phyloP scores from a whole-genome alignment of 2,329 filamentous ascomycete species.

The Paecilomyces niveus region DNA sequence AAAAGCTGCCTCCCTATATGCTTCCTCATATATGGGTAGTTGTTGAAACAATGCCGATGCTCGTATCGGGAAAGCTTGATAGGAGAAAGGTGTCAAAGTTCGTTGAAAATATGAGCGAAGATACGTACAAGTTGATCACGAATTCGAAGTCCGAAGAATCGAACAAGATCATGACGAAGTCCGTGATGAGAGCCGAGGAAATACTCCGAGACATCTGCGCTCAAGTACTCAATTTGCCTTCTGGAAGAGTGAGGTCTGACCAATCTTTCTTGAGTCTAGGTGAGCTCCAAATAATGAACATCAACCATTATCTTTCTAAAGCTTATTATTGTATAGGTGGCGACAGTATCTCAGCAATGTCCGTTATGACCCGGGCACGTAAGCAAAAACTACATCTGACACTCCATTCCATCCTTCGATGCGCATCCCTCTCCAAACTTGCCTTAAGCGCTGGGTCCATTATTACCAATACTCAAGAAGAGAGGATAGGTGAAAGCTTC shows the following conservation, averaged over 20 bases:
- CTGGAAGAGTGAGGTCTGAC: conserved; percentile 24
- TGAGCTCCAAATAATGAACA: conserved; percentile 11
- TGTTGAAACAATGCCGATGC: conserved; percentile 33
- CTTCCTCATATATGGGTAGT: conserved; percentile 36
- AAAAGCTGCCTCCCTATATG: conserved; percentile 40
- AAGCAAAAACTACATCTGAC: conserved; percentile 26
- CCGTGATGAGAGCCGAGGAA: conserved; percentile 11
- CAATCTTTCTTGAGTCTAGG: conserved; percentile 31
- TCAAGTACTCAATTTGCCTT: conserved; percentile 28
- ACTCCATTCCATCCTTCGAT: conserved; percentile 28
- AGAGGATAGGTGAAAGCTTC: conserved; percentile 21
- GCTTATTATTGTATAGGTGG: conserved; percentile 18
- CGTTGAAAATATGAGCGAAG: conserved; percentile 37
- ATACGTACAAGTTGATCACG: conserved; percentile 28
- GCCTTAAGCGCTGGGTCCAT: conserved; percentile 15
- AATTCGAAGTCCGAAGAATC: conserved; percentile 12
- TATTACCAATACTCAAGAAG: conserved; percentile 7
- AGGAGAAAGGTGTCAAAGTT: conserved; percentile 35
- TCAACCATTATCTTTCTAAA: conserved; percentile 2
- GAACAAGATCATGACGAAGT: conserved; percentile 8
- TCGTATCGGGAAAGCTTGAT: conserved; percentile 32
- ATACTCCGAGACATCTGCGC: conserved; percentile 25
- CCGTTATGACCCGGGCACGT: conserved; percentile 29
- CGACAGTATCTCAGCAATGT: conserved; percentile 35
- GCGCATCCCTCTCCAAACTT: conserved; percentile 23